Evolutionary conservation across 192 early-diverging fungal genomes (phyloP), one percentile per base, ranked within the genome.

Genomic region (Podila epicladia): DNA sequence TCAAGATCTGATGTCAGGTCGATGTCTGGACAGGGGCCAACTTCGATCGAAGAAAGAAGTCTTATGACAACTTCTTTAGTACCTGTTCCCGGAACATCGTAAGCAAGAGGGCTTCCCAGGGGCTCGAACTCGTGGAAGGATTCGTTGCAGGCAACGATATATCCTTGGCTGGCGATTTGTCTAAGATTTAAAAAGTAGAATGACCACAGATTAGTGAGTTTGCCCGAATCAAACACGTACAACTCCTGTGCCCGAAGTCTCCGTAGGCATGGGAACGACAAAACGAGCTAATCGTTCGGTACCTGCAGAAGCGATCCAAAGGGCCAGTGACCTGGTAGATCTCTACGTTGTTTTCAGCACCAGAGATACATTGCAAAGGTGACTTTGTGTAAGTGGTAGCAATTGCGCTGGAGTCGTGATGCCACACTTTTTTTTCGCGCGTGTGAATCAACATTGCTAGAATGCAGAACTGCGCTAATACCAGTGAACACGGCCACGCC

Each of bases 271-370:
- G 48, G 9, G 28, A 5, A 37, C 33, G 19, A 28, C 51, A 28
- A 60, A 41, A 4, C 55, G 37, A 26, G 11, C 31, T 32, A 2
- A 9, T 61, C 26, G 28, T 50, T 31, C 2, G 17, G 5, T 69
- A 76, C 74, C 89, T 84, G 78, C 90, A 91, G 82, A 91, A 91
- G 9, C 89, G 65, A 62, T 91, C 74, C 53, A 90, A 77, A 26
- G 89, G 89, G 57, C 89, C 89, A 15, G 89, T 90, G 1, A 91
- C 89, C 72, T 91, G 90, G 77, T 91, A 91, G 61, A 91, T 91
- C 78, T 91, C 90, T 58, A 45, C 8, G 12, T 24, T 26, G 62
- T 37, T 15, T 12, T 15, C 32, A 28, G 15, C 12, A 41, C 12
- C 7, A 64, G 15, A 15, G 17, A 11, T 37, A 6, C 11, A 37